phyloP scores from a whole-genome alignment of 495 filamentous ascomycete species.

The Polyplosphaeria fusca region DNA sequence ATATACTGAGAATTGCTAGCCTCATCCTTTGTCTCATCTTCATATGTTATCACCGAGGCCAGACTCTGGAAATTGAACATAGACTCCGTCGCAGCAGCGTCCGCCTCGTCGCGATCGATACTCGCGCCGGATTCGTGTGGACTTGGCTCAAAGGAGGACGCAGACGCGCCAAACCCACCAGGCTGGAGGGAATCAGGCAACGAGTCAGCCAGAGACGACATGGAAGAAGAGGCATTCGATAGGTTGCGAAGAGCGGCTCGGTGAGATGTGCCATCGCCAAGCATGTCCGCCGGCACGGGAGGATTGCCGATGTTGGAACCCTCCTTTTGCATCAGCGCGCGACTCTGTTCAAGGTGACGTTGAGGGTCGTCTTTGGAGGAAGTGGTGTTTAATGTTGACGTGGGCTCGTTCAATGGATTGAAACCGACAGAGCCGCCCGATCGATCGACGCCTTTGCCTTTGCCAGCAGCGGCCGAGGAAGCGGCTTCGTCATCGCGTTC shows the following conservation, averaged over 20 bases:
- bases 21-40: conserved; percentile 49
- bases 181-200: conserved; percentile 52
- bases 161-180: conserved; percentile 33
- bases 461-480: conserved; percentile 46
- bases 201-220: conserved; percentile 70
- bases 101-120: conserved; percentile 35
- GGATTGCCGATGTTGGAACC: conserved; percentile 3
- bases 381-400: conserved; percentile 35
- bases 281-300: conserved; percentile 32
- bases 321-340: conserved; percentile 38
- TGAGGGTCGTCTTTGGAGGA: conserved; percentile 36
- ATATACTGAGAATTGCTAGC: conserved; percentile 30
- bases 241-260: conserved; percentile 68
- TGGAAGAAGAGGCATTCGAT: conserved; percentile 77
- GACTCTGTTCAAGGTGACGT: conserved; percentile 37
- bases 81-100: conserved; percentile 57
- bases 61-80: conserved; percentile 92
- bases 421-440: conserved; percentile 33
- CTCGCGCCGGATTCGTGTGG: conserved; percentile 42
- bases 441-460: conserved; percentile 82
- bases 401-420: conserved; percentile 38
- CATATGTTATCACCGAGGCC: conserved; percentile 75
- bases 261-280: conserved; percentile 48
- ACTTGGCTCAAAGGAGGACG: conserved; percentile 46
- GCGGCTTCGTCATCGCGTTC: conserved; percentile 12